phyloP scores from a whole-genome alignment of 116 monocot species.

The Zostera marina region DNA sequence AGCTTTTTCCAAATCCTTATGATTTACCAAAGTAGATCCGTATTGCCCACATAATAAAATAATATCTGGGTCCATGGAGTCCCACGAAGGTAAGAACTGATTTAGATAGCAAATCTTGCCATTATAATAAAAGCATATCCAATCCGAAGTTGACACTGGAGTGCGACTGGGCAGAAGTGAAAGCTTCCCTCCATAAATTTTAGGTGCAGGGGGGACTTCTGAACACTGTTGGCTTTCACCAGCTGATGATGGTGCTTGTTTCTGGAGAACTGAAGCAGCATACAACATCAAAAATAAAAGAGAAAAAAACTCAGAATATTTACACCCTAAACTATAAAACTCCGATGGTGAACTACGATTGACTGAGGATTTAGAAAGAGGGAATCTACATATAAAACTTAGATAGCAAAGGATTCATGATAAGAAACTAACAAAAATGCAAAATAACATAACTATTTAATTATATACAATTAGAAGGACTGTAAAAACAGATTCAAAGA shows the following conservation, averaged over 20 bases:
- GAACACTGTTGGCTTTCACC: conserved; percentile 17
- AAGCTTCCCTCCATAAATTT: conserved; percentile 58
- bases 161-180: conserved; percentile 66
- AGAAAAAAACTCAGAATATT: too few species aligned
- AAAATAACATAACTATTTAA: too few species aligned
- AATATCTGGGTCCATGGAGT: conserved; percentile 3
- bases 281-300: background rate
- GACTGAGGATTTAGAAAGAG: too few species aligned
- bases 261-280: conserved; percentile 17
- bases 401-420: too few species aligned
- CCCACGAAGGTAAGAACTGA: conserved; percentile 5
- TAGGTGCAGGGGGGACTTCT: conserved; percentile 53
- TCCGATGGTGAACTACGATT: too few species aligned
- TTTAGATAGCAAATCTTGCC: too few species aligned
- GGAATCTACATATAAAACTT: too few species aligned
- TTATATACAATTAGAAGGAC: too few species aligned
- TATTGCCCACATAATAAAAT: conserved; percentile 10
- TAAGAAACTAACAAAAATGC: too few species aligned
- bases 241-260: conserved; percentile 15
- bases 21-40: conserved; percentile 10
- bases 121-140: too few species aligned
- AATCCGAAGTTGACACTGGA: conserved; percentile 23
- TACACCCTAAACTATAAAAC: too few species aligned
- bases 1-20: conserved; percentile 5
- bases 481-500: too few species aligned